Base-by-base conservation (phyloP, 257 asterid genomes). In the Leptodermis oblonga region DNA sequence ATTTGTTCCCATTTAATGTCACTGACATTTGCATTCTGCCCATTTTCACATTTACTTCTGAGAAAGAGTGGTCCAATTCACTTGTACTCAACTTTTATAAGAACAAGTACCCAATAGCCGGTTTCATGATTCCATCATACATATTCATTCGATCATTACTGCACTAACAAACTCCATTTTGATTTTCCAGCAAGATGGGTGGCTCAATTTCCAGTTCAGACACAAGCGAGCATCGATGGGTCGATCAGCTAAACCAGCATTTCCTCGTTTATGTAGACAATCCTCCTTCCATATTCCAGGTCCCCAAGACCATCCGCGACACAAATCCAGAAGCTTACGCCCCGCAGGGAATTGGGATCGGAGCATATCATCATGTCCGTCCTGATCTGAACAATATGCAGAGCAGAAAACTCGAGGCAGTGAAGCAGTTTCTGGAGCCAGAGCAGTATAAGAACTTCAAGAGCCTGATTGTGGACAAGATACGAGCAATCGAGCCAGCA, bases 321-420 rank as follows among this genome's bases (percentile, higher is more conserved):
- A 63, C 73, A 4, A 79, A 77, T 15, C 75, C 80, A 10, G 80
- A 77, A 68, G 82, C 81, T 37, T 84, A 79, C 39, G 54, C 71
- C 41, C 86, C 86, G 34, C 81, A 55, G 45, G 26, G 17, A 4
- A 33, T 79, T 0, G 83, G 83, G 25, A 48, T 84, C 18, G 86
- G 85, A 8, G 79, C 85, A 5, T 82, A 79, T n/a, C n/a, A n/a
- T n/a, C n/a, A n/a, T n/a, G n/a, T n/a, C n/a, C n/a, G n/a, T n/a
- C n/a, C n/a, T n/a, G n/a, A n/a, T n/a, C n/a, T n/a, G n/a, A n/a
- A n/a, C n/a, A n/a, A n/a, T n/a, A n/a, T n/a, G n/a, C n/a, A n/a
- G n/a, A 22, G 31, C 34, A 66, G 59, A 0, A 84, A 81, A 59
- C 71, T 81, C 8, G 79, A 76, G 7, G 79, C 75, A 3, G 69